These are phyloP conservation scores for Plectosphaerella sp. DNA, from an alignment of 2,329 filamentous ascomycete species.

Conservation along the genomic window DNA sequence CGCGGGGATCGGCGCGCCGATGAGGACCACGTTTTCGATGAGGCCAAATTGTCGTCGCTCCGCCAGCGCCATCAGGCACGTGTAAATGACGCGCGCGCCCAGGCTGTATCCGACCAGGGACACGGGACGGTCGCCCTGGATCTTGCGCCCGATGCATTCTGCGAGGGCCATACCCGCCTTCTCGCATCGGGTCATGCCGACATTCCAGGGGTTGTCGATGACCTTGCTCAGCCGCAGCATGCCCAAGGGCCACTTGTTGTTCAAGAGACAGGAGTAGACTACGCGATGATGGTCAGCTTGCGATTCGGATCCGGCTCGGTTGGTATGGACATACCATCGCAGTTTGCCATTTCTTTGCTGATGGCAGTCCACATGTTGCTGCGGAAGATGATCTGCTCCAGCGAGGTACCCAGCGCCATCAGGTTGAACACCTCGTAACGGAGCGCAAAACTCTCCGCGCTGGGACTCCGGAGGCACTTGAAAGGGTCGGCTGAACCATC, in stretches of 20 bases:
- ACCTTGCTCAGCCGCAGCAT: slow-evolving; percentile 67
- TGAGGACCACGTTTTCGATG: slow-evolving; percentile 79
- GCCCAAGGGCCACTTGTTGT: slow-evolving; percentile 56
- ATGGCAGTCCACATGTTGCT: slow-evolving; percentile 78
- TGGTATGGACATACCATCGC: slow-evolving; percentile 36
- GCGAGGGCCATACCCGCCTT: slow-evolving; percentile 70
- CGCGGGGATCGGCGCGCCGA: slow-evolving; percentile 76
- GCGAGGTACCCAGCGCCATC: slow-evolving; percentile 69
- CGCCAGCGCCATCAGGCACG: slow-evolving; percentile 74
- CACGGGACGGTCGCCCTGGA: slow-evolving; percentile 77
- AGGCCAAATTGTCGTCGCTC: slow-evolving; percentile 80
- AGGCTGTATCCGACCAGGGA: slow-evolving; percentile 80
- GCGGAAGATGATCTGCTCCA: slow-evolving; percentile 67
- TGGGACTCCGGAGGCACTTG: slow-evolving; percentile 62
- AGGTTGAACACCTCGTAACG: slow-evolving; percentile 79
- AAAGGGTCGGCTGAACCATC: slow-evolving; percentile 74
- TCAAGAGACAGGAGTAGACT: slow-evolving; percentile 54
- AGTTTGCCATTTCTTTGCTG: slow-evolving; percentile 40
- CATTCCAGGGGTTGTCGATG: slow-evolving; percentile 76
- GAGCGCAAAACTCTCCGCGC: slow-evolving; percentile 76
- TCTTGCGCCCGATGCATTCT: slow-evolving; percentile 75
- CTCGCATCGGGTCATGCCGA: slow-evolving; percentile 71
- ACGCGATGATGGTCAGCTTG: background rate
- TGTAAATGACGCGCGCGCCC: slow-evolving; percentile 78
- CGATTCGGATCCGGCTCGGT: background rate